Conservation (phyloP, 495 filamentous ascomycete genomes). For the Aspergillus campestris region DNA sequence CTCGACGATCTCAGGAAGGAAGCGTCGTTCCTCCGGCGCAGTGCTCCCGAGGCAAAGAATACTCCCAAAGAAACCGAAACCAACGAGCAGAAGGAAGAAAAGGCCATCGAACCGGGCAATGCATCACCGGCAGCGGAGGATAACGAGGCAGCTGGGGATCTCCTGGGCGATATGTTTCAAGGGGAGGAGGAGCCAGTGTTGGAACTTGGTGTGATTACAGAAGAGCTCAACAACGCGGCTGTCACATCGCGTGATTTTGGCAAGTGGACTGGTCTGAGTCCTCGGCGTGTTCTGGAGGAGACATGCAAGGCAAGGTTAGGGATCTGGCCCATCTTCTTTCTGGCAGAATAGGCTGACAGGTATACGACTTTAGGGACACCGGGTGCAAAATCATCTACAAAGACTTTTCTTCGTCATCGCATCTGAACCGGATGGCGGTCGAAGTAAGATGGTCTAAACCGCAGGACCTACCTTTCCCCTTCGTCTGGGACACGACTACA, state of each 20-base stretch:
- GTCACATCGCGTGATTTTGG: constrained; percentile 75
- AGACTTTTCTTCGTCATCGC: constrained; percentile 59
- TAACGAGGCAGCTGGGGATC: constrained; percentile 43
- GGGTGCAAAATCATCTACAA: constrained; percentile 54
- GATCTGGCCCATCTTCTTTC: too few species aligned
- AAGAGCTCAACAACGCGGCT: constrained; percentile 16
- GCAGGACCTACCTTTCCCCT: constrained; percentile 47
- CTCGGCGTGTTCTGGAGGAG: constrained; percentile 71
- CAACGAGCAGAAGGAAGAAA: constrained; percentile 31
- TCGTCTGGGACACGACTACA: constrained; percentile 29
- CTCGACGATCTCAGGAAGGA: constrained; percentile 59
- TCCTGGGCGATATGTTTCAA: constrained; percentile 64
- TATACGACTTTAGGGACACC: constrained; percentile 46
- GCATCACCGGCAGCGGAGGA: constrained; percentile 44
- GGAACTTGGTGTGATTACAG: constrained; percentile 13
- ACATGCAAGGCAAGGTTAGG: constrained; percentile 67
- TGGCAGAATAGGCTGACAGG: not conserved
- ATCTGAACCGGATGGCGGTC: constrained; percentile 65
- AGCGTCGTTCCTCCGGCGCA: constrained; percentile 29
- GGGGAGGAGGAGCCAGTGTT: constrained; percentile 42
- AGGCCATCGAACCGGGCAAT: constrained; percentile 42
- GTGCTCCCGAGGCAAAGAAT: constrained; percentile 18
- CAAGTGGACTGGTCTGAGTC: constrained; percentile 61
- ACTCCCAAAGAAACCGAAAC: constrained; percentile 12
- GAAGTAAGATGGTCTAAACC: constrained; percentile 73